Evolutionary conservation across 1,284 basidiomycete genomes (phyloP).

Genomic region (Cryptococcus maquisensis): DNA sequence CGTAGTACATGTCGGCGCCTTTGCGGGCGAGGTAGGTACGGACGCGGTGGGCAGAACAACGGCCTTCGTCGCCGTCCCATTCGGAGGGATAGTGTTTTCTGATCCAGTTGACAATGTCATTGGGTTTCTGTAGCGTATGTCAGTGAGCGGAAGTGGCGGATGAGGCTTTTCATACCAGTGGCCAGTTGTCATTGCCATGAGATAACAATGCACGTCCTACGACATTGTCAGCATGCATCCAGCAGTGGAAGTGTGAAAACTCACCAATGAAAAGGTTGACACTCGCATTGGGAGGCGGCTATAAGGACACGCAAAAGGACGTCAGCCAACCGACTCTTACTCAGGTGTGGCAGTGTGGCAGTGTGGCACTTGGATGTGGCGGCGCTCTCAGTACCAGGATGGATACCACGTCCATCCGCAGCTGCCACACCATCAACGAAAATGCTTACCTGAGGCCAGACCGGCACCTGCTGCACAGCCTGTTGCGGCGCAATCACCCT

Average conservation of each 20-base stretch:
- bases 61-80: slow-evolving; percentile 48
- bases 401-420: background rate
- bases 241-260: slow-evolving; percentile 6
- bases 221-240: background rate
- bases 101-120: slow-evolving; percentile 48
- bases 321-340: background rate
- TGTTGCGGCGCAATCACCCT: slow-evolving; percentile 42
- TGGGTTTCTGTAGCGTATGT: slow-evolving; percentile 38
- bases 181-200: slow-evolving; percentile 48
- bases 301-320: slow-evolving; percentile 2
- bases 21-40: slow-evolving; percentile 47
- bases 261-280: slow-evolving; percentile 46
- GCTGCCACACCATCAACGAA: background rate
- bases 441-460: slow-evolving; percentile 41
- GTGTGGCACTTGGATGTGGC: slow-evolving; percentile 8
- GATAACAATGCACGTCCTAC: slow-evolving; percentile 41
- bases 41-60: slow-evolving; percentile 45
- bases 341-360: background rate
- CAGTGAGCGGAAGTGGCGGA: background rate
- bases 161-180: slow-evolving; percentile 25
- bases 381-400: slow-evolving; percentile 1
- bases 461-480: slow-evolving; percentile 34
- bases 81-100: slow-evolving; percentile 45
- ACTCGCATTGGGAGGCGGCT: slow-evolving; percentile 47
- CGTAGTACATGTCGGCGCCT: slow-evolving; percentile 49